Percentiles rank a stretch among this genome's conserved stretches.
Evolutionary conservation across 768 basidiomycete species (phyloP).

Genomic region (Mycena filopes): DNA sequence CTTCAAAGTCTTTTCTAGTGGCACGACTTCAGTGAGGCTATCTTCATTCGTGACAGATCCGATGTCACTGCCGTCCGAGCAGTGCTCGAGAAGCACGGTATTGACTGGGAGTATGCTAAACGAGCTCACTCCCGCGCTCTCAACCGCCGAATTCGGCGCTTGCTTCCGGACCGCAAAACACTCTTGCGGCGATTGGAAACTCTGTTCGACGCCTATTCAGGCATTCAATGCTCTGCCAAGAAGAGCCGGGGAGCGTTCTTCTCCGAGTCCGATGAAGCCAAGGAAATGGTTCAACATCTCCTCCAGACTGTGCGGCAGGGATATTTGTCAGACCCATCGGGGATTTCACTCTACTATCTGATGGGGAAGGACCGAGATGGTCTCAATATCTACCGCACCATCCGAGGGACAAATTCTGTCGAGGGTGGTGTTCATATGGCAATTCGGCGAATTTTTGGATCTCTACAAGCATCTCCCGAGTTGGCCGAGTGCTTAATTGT

Average conservation of each 20-base stretch:
- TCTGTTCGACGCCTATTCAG: neutral
- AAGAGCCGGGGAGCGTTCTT: neutral
- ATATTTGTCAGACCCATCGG: no score
- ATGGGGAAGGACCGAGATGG: no score
- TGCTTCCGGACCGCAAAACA: no score
- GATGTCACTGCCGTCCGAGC: neutral
- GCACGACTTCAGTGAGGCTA: neutral
- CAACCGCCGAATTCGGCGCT: constrained; percentile 3
- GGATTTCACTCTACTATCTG: no score
- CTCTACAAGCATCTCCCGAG: constrained; percentile 31
- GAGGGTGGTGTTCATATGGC: no score
- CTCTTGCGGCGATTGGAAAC: neutral
- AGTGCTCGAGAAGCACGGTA: neutral
- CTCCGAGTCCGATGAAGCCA: constrained; percentile 1
- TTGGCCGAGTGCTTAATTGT: neutral
- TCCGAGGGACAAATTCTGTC: constrained; percentile 7
- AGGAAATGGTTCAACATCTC: constrained; percentile 1
- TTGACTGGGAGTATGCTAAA: neutral
- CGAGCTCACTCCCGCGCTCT: neutral
- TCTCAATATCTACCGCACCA: constrained; percentile 25
- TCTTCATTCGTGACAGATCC: neutral
- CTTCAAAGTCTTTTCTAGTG: no score
- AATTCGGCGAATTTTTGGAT: constrained; percentile 31
- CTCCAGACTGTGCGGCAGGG: no score
- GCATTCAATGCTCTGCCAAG: neutral